Percentiles rank a stretch among this genome's conserved stretches.
These are phyloP conservation scores for Globisporangium cystogenes DNA, from an alignment of 352 stramenopile genomes.

Conservation along the genomic window DNA sequence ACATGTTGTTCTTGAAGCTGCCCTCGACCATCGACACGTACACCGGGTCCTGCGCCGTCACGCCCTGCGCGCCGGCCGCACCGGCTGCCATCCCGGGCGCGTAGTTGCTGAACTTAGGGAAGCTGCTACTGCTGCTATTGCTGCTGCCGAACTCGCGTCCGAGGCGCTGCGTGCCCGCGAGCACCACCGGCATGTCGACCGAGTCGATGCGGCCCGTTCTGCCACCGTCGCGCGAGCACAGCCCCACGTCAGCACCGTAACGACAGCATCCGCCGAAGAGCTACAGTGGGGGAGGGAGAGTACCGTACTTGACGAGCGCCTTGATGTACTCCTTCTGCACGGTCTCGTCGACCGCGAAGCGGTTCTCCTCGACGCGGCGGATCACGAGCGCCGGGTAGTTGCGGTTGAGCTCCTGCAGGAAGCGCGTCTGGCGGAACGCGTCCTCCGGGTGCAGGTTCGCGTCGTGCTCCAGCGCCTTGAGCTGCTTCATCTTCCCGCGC, in stretches of 20 bases:
- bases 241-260: neutral
- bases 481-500: conserved; percentile 67
- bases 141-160: conserved; percentile 1
- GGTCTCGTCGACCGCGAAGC: conserved; percentile 75
- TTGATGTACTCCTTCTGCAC: conserved; percentile 89
- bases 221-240: neutral
- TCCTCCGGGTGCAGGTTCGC: conserved; percentile 76
- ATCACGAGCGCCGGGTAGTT: conserved; percentile 80
- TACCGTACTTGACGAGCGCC: conserved; percentile 70
- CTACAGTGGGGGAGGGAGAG: neutral
- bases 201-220: conserved; percentile 76
- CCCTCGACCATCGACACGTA: conserved; percentile 89
- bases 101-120: conserved; percentile 2
- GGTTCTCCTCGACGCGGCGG: conserved; percentile 77
- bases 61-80: conserved; percentile 32
- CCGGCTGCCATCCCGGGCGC: conserved; percentile 17
- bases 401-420: conserved; percentile 86
- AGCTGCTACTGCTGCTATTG: neutral
- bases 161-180: conserved; percentile 28
- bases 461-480: conserved; percentile 81
- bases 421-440: conserved; percentile 68
- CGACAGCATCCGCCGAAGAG: neutral
- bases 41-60: conserved; percentile 70
- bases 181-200: conserved; percentile 61
- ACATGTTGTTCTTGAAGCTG: conserved; percentile 88